Percentiles rank a stretch among this genome's conserved stretches.
phyloP scores from a whole-genome alignment of 768 basidiomycete genomes.

The Boletus huronensis region DNA sequence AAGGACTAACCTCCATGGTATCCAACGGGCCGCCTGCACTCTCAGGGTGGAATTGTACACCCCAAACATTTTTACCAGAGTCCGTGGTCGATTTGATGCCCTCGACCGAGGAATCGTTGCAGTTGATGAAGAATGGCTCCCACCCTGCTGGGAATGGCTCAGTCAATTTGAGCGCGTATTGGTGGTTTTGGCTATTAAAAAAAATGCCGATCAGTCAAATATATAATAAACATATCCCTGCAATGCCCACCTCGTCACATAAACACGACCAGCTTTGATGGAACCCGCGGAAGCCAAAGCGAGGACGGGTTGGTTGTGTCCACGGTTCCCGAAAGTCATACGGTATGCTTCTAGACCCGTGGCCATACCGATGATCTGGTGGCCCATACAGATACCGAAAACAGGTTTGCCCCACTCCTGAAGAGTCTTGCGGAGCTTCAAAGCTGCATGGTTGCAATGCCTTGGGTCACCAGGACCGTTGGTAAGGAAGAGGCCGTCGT shows the following conservation, averaged over 20 bases:
- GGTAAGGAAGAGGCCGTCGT: conserved; percentile 91
- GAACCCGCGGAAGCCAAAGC: conserved; percentile 91
- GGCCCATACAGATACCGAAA: conserved; percentile 99
- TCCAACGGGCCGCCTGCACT: conserved; percentile 98
- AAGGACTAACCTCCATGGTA: conserved; percentile 79
- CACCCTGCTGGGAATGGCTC: conserved; percentile 96
- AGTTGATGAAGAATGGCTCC: conserved; percentile 99
- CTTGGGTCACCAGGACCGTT: conserved; percentile 96
- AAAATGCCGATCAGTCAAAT: conserved; percentile 3
- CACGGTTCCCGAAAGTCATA: conserved; percentile 99
- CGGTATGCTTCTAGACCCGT: conserved; percentile 95
- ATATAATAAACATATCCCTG: neutral
- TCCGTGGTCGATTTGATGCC: conserved; percentile 93
- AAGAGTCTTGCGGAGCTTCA: conserved; percentile 77
- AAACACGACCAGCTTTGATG: conserved; percentile 93
- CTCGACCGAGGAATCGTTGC: conserved; percentile 98
- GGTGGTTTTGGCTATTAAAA: conserved; percentile 89
- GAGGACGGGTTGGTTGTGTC: conserved; percentile 97
- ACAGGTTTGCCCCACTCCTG: conserved; percentile 90
- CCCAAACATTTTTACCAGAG: conserved; percentile 92
- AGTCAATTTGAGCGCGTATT: conserved; percentile 91
- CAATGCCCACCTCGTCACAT: conserved; percentile 77
- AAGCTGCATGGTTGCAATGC: conserved; percentile 82
- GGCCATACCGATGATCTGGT: conserved; percentile 96
- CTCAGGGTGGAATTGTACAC: conserved; percentile 99